These are phyloP conservation scores for Fusarium coicis DNA, from an alignment of 2,329 filamentous ascomycete genomes.

Conservation along the genomic window DNA sequence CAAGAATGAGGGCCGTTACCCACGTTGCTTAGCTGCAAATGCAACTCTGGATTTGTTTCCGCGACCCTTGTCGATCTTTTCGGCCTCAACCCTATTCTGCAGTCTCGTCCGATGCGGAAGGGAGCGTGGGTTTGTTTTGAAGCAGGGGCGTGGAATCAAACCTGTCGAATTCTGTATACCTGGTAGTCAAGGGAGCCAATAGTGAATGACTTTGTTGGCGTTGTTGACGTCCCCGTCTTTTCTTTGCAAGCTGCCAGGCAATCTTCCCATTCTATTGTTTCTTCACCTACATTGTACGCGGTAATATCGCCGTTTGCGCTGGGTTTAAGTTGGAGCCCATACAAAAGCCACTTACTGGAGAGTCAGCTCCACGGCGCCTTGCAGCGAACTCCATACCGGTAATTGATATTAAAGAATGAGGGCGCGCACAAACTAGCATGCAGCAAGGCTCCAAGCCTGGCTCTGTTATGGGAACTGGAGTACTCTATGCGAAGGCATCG, in stretches of 20 bases:
- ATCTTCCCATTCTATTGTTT: conserved; percentile 24
- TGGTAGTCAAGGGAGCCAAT: conserved; percentile 35
- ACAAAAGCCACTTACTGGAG: conserved; percentile 15
- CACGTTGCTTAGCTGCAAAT: conserved; percentile 30
- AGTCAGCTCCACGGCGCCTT: conserved; percentile 23
- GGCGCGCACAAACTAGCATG: conserved; percentile 16
- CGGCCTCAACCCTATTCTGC: conserved; percentile 39
- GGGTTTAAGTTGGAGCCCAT: conserved; percentile 25
- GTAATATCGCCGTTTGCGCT: conserved; percentile 25
- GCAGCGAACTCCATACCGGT: conserved; percentile 20
- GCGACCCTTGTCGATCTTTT: conserved; percentile 35
- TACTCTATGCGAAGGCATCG: background rate
- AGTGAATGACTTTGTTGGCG: conserved; percentile 19
- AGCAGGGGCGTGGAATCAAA: conserved; percentile 40
- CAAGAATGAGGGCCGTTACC: conserved; percentile 28
- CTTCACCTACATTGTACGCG: background rate
- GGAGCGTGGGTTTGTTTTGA: conserved; percentile 34
- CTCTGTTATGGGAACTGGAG: conserved; percentile 10
- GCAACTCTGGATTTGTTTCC: conserved; percentile 41
- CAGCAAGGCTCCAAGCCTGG: conserved; percentile 20
- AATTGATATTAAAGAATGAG: conserved; percentile 28
- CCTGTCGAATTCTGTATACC: conserved; percentile 18
- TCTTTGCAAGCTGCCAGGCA: conserved; percentile 12
- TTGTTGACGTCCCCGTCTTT: conserved; percentile 36
- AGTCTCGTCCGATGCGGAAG: conserved; percentile 41